Evolutionary conservation across 208 protist genomes (phyloP).

Genomic region (Crithidia thermophila): DNA sequence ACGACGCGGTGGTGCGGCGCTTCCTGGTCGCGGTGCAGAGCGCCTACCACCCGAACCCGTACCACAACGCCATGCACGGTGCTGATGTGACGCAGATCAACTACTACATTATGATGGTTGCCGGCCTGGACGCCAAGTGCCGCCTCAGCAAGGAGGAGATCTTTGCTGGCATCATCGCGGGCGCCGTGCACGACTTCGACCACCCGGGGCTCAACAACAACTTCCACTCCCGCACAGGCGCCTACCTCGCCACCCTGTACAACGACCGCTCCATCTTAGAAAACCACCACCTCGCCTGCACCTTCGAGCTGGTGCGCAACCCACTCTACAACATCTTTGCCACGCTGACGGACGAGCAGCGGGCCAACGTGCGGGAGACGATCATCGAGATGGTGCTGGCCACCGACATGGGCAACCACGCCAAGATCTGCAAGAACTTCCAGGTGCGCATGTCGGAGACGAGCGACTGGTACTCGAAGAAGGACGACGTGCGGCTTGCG

Average conservation of each 20-base stretch:
- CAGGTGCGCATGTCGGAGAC: slow-evolving; percentile 72
- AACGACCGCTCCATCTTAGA: slow-evolving; percentile 95
- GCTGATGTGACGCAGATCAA: slow-evolving; percentile 94
- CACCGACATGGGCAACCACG: slow-evolving; percentile 95
- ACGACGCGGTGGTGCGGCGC: slow-evolving; percentile 76
- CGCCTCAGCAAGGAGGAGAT: slow-evolving; percentile 88
- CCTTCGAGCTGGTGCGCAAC: slow-evolving; percentile 87
- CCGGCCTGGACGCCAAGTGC: slow-evolving; percentile 70
- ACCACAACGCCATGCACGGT: slow-evolving; percentile 94
- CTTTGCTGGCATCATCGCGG: slow-evolving; percentile 89
- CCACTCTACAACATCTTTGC: slow-evolving; percentile 88
- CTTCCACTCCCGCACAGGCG: slow-evolving; percentile 94
- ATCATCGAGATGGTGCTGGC: slow-evolving; percentile 94
- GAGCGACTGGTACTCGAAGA: slow-evolving; percentile 73
- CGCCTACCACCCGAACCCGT: slow-evolving; percentile 91
- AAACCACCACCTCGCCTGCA: slow-evolving; percentile 92
- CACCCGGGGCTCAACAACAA: slow-evolving; percentile 97
- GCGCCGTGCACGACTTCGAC: slow-evolving; percentile 96
- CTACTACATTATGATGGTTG: slow-evolving; percentile 92
- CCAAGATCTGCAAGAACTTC: slow-evolving; percentile 87
- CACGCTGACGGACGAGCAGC: slow-evolving; percentile 74
- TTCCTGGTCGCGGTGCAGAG: slow-evolving; percentile 88
- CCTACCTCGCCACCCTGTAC: slow-evolving; percentile 93
- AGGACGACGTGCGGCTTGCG: slow-evolving; percentile 88
- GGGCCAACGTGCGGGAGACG: slow-evolving; percentile 79